Conservation (phyloP, 371 early-diverging fungal genomes). For the Syncephalis fuscata region DNA sequence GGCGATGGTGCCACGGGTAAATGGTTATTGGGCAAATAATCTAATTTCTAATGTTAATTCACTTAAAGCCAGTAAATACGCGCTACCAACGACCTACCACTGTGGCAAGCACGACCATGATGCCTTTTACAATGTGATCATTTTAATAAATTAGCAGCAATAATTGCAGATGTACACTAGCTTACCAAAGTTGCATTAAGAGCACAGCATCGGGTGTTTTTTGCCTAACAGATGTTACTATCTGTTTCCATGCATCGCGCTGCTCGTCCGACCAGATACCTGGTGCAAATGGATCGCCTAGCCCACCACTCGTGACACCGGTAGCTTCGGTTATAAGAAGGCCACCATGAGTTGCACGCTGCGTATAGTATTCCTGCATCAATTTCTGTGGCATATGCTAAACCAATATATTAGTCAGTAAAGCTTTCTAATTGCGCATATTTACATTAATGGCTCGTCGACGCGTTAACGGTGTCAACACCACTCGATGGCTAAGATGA, state of each 20-base stretch:
- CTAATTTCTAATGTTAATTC: too few relatives aligned
- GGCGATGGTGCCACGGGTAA: conserved; percentile 11
- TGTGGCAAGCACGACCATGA: conserved; percentile 33
- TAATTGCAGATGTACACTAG: too few relatives aligned
- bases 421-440: too few relatives aligned
- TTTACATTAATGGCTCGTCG: conserved; percentile 11
- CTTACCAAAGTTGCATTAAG: conserved; percentile 64
- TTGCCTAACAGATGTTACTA: conserved; percentile 38
- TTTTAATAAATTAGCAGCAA: too few relatives aligned
- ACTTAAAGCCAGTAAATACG: neutral
- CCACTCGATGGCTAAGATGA: conserved; percentile 44
- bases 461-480: conserved; percentile 28
- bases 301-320: conserved; percentile 48
- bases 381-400: conserved; percentile 18
- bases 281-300: conserved; percentile 51
- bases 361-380: conserved; percentile 28
- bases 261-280: conserved; percentile 72
- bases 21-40: conserved; percentile 5
- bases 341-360: conserved; percentile 40
- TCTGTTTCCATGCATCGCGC: conserved; percentile 29
- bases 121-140: too few relatives aligned
- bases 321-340: conserved; percentile 65
- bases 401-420: too few relatives aligned
- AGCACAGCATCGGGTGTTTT: conserved; percentile 25
- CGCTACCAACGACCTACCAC: too few relatives aligned